A percentile compares a stretch with the other conserved stretches of the same genome.
These are phyloP conservation scores for Xylaria nigripes DNA, from an alignment of 495 filamentous ascomycete genomes.

Conservation along the genomic window DNA sequence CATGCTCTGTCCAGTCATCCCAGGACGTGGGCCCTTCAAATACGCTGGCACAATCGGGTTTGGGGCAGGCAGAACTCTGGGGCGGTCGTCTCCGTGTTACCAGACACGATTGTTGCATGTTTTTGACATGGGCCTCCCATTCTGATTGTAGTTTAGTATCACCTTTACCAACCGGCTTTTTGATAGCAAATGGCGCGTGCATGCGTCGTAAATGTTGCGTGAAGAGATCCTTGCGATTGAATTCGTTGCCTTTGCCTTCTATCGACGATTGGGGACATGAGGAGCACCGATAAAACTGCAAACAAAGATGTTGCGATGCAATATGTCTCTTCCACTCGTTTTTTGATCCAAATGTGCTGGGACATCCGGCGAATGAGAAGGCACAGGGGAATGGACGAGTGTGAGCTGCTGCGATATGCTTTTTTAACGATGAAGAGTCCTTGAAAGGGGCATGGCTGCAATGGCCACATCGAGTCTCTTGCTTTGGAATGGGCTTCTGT, in stretches of 20 bases:
- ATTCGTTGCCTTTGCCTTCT: slow-evolving; percentile 52
- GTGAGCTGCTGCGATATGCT: slow-evolving; percentile 53
- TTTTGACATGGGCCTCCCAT: slow-evolving; percentile 49
- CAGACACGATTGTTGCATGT: slow-evolving; percentile 63
- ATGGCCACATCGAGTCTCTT: slow-evolving; percentile 46
- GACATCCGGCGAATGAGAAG: slow-evolving; percentile 77
- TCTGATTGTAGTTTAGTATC: slow-evolving; percentile 46
- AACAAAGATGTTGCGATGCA: slow-evolving; percentile 75
- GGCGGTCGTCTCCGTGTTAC: slow-evolving; percentile 59
- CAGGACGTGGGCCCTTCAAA: slow-evolving; percentile 70
- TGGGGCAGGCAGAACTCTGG: slow-evolving; percentile 55
- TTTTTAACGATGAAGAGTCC: slow-evolving; percentile 48
- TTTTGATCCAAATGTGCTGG: slow-evolving; percentile 79
- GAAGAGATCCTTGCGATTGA: slow-evolving; percentile 93
- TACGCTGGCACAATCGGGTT: slow-evolving; percentile 54
- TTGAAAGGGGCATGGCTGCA: slow-evolving; percentile 52
- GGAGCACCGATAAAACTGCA: slow-evolving; percentile 76
- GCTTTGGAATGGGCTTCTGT: slow-evolving; percentile 42
- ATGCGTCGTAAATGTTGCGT: slow-evolving; percentile 91
- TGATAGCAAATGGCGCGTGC: slow-evolving; percentile 55
- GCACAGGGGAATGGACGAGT: slow-evolving; percentile 75
- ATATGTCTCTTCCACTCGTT: slow-evolving; percentile 97
- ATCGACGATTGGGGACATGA: slow-evolving; percentile 57
- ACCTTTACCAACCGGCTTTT: slow-evolving; percentile 40
- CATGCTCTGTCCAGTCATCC: slow-evolving; percentile 88